These are phyloP conservation scores for Suhomyces ambrosiae DNA, from an alignment of 1,139 yeast species.

Conservation along the genomic window DNA sequence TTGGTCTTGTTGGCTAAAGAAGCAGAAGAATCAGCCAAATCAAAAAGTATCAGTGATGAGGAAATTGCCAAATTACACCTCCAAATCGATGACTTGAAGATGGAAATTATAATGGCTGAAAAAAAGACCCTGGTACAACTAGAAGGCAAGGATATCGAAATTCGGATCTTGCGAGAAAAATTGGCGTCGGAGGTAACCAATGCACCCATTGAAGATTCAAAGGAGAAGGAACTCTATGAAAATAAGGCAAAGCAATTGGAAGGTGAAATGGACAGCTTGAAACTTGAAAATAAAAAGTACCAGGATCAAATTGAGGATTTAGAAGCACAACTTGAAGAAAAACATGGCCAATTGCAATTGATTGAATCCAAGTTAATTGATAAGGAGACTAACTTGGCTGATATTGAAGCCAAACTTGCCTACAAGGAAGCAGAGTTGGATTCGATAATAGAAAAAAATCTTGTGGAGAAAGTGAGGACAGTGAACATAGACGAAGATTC, in stretches of 20 bases:
- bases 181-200: conserved; percentile 14
- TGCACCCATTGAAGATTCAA: conserved; percentile 8
- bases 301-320: conserved; percentile 14
- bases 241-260: conserved; percentile 53
- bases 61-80: conserved; percentile 15
- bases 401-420: conserved; percentile 13
- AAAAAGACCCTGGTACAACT: conserved; percentile 17
- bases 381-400: conserved; percentile 7
- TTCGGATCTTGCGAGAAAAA: conserved; percentile 17
- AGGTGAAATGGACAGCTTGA: conserved; percentile 47
- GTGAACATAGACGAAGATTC: conserved; percentile 13
- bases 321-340: conserved; percentile 9
- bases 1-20: conserved; percentile 8
- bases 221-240: conserved; percentile 14
- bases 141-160: conserved; percentile 20
- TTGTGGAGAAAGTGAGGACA: conserved; percentile 15
- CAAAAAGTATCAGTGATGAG: conserved; percentile 10
- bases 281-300: conserved; percentile 15
- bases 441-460: conserved; percentile 17
- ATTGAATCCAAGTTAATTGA: conserved; percentile 10
- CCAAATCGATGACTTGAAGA: conserved; percentile 15
- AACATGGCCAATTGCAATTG: conserved; percentile 3
- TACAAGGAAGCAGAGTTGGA: conserved; percentile 18
- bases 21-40: conserved; percentile 4
- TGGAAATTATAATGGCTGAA: conserved; percentile 18